Evolutionary conservation across 2,329 filamentous ascomycete species (phyloP).

Genomic region (Penicillium sp.): DNA sequence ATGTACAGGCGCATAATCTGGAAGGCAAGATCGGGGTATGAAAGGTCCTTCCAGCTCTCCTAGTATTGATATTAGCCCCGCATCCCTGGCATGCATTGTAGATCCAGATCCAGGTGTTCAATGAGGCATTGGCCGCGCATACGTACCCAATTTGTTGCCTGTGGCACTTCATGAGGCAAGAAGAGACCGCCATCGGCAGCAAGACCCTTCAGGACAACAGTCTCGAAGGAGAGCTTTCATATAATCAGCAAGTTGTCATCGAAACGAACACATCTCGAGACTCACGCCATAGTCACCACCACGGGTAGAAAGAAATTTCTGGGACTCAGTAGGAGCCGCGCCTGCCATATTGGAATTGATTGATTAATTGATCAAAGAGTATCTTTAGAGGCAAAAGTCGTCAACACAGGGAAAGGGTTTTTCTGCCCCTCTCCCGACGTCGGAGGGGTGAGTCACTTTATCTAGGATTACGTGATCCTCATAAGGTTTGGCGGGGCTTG

Average conservation of each 20-base stretch:
- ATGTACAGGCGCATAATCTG: slow-evolving; percentile 88
- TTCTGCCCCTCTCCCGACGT: background rate
- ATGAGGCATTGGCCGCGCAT: slow-evolving; percentile 16
- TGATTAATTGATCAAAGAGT: background rate
- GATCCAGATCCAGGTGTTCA: slow-evolving; percentile 15
- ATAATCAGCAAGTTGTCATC: background rate
- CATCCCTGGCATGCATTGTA: background rate
- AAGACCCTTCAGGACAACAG: slow-evolving; percentile 85
- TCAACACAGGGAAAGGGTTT: background rate
- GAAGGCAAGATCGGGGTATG: slow-evolving; percentile 51
- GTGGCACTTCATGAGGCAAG: slow-evolving; percentile 66
- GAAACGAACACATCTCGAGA: background rate
- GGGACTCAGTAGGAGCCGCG: slow-evolving; percentile 32
- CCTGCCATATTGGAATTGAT: background rate
- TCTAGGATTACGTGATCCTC: background rate
- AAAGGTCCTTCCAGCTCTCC: slow-evolving; percentile 25
- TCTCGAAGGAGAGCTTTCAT: slow-evolving; percentile 64
- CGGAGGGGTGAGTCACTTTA: background rate
- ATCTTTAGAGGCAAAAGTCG: background rate
- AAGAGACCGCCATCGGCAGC: slow-evolving; percentile 86
- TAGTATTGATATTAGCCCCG: background rate
- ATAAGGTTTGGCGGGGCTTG: background rate
- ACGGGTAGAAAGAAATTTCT: slow-evolving; percentile 35
- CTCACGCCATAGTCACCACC: slow-evolving; percentile 34
- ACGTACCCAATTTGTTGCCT: background rate